Percentiles rank a stretch among this genome's conserved stretches.
These are phyloP conservation scores for Astraeus odoratus DNA, from an alignment of 768 basidiomycete species.

Conservation along the genomic window DNA sequence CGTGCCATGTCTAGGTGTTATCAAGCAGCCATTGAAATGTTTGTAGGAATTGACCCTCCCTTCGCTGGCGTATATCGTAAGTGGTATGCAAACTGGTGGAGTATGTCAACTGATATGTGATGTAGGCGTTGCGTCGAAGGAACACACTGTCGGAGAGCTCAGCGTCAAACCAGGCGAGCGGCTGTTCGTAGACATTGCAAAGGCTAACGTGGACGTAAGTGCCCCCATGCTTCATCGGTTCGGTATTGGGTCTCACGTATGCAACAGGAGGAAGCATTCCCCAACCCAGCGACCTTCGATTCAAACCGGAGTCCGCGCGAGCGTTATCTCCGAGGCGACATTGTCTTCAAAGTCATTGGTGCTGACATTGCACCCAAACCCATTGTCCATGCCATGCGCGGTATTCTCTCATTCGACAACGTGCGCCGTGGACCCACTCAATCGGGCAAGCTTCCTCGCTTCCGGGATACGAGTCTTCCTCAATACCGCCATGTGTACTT, in stretches of 20 bases:
- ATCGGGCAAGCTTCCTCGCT: constrained; percentile 59
- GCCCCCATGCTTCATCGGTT: background rate
- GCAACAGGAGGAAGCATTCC: constrained; percentile 44
- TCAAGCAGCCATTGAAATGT: constrained; percentile 3
- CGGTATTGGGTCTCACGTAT: background rate
- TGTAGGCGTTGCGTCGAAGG: constrained; percentile 41
- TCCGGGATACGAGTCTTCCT: constrained; percentile 40
- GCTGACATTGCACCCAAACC: constrained; percentile 52
- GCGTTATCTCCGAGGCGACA: constrained; percentile 43
- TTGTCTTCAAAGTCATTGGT: constrained; percentile 42
- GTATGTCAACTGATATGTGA: background rate
- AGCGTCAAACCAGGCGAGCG: constrained; percentile 41
- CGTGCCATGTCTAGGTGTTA: constrained; percentile 22
- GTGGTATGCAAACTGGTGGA: constrained; percentile 13
- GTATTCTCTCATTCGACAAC: constrained; percentile 50
- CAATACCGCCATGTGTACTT: constrained; percentile 53
- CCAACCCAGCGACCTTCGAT: constrained; percentile 39
- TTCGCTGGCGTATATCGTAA: constrained; percentile 64
- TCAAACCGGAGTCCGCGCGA: constrained; percentile 36
- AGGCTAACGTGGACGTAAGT: constrained; percentile 54
- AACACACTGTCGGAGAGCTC: constrained; percentile 37
- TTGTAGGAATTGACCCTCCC: constrained; percentile 61
- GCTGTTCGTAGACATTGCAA: constrained; percentile 56
- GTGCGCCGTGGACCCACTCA: constrained; percentile 61
- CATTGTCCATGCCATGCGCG: constrained; percentile 55